These are phyloP conservation scores for Fusarium lyarnte DNA, from an alignment of 2,329 filamentous ascomycete species.

Conservation along the genomic window DNA sequence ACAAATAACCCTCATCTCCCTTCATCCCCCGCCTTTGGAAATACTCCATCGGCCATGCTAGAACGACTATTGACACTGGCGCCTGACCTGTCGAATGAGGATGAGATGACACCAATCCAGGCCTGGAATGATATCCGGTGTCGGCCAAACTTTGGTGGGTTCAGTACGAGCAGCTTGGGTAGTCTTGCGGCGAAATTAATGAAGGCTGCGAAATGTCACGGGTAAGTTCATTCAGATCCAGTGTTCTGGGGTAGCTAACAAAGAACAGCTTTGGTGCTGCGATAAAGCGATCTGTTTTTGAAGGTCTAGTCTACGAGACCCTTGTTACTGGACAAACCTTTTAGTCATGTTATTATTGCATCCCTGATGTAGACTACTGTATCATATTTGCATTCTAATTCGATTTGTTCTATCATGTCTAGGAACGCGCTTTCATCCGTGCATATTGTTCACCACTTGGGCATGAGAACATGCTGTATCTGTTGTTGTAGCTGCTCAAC, in stretches of 20 bases:
- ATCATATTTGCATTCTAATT: neutral
- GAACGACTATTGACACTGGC: conserved; percentile 12
- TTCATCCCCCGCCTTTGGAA: neutral
- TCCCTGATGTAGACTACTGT: neutral
- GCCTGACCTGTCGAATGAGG: conserved; percentile 8
- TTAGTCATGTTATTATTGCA: neutral
- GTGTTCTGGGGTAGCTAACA: fast-evolving
- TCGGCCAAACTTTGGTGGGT: conserved; percentile 8
- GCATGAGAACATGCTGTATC: neutral
- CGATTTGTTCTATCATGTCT: neutral
- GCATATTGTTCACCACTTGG: neutral
- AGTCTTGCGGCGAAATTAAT: neutral
- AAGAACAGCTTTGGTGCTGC: conserved; percentile 13
- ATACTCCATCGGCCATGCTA: neutral
- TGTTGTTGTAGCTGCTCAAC: too few relatives aligned
- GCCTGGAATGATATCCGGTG: conserved; percentile 16
- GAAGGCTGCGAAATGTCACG: conserved; percentile 17
- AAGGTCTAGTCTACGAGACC: conserved; percentile 7
- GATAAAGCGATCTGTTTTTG: conserved; percentile 18
- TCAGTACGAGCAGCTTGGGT: neutral
- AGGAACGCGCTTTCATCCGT: neutral
- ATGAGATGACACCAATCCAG: conserved; percentile 19
- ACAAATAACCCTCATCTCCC: neutral
- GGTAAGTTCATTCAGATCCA: neutral
- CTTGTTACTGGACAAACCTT: neutral